phyloP scores from a whole-genome alignment of 257 asterid genomes.

The Parsonsia alboflavescens region DNA sequence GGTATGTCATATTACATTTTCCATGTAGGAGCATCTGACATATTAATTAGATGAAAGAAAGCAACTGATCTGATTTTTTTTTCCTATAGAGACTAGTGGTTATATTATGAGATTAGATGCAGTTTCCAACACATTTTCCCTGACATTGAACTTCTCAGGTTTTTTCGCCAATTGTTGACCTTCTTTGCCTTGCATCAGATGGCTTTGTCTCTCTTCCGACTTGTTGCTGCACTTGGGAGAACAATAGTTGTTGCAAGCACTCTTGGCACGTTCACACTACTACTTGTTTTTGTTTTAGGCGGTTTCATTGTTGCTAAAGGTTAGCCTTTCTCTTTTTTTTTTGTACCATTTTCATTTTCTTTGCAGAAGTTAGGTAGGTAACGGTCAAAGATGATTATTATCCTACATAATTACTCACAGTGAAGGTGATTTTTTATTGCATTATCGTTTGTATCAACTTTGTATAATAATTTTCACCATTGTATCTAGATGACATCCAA shows the following conservation, averaged over 20 bases:
- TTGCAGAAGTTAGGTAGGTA: background rate
- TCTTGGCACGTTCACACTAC: slow-evolving; percentile 74
- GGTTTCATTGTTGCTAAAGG: slow-evolving; percentile 89
- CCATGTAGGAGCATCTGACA: background rate
- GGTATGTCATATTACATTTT: slow-evolving; percentile 40
- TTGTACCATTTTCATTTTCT: background rate
- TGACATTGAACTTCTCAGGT: slow-evolving; percentile 38
- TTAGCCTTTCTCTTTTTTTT: slow-evolving; percentile 24
- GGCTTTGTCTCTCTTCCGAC: slow-evolving; percentile 88
- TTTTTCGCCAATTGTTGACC: slow-evolving; percentile 76
- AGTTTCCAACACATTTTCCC: background rate
- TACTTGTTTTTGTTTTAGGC: slow-evolving; percentile 86
- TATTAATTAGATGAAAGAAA: background rate
- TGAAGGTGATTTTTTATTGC: background rate
- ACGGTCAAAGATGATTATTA: background rate
- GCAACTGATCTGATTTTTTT: background rate
- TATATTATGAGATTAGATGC: background rate
- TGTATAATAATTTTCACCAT: background rate
- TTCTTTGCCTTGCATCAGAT: slow-evolving; percentile 81
- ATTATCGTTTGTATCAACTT: background rate
- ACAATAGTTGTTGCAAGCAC: slow-evolving; percentile 76
- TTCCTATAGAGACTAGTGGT: background rate
- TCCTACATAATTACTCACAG: background rate
- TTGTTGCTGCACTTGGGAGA: slow-evolving; percentile 78
- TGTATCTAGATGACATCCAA: slow-evolving; percentile 58